Conservation (phyloP, 768 basidiomycete genomes). For the Phanerochaete sordida region DNA sequence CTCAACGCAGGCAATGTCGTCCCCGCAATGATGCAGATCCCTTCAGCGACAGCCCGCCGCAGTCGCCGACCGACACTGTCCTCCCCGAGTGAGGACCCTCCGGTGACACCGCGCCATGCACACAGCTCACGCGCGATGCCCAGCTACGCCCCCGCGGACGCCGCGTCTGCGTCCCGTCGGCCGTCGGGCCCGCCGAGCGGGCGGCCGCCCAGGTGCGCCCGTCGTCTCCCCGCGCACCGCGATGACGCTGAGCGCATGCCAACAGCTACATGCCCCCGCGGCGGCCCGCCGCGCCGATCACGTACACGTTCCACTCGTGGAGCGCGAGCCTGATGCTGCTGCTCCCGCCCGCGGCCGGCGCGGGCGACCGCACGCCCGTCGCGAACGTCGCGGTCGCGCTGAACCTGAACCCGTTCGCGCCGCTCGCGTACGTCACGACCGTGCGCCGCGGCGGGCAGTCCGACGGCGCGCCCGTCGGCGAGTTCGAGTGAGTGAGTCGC, state of each 20-base stretch:
- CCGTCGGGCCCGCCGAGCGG: not conserved
- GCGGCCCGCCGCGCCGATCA: conserved; percentile 28
- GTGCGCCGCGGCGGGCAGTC: conserved; percentile 29
- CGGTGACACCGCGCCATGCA: not conserved
- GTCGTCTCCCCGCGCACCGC: not conserved
- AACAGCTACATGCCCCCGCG: conserved; percentile 4
- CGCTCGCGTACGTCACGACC: conserved; percentile 40
- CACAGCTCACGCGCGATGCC: not conserved
- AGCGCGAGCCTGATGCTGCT: conserved; percentile 32
- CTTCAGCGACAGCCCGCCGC: conserved; percentile 3
- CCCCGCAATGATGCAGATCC: too few species aligned
- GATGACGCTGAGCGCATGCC: not conserved
- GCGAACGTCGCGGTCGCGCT: conserved; percentile 41
- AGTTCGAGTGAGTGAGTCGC: conserved; percentile 31
- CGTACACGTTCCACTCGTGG: conserved; percentile 40
- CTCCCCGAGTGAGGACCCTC: conserved; percentile 4
- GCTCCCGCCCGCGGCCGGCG: conserved; percentile 30
- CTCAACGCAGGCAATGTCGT: too few species aligned
- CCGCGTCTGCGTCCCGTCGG: not conserved
- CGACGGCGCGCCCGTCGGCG: conserved; percentile 34
- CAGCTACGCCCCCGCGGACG: conserved; percentile 1
- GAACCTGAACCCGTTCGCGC: conserved; percentile 44
- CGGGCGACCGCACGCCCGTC: conserved; percentile 27
- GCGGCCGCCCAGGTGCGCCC: conserved; percentile 4
- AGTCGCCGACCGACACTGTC: conserved; percentile 1